Evolutionary conservation across 1,139 yeast species (phyloP).

Genomic region (Lodderomyces margitis): DNA sequence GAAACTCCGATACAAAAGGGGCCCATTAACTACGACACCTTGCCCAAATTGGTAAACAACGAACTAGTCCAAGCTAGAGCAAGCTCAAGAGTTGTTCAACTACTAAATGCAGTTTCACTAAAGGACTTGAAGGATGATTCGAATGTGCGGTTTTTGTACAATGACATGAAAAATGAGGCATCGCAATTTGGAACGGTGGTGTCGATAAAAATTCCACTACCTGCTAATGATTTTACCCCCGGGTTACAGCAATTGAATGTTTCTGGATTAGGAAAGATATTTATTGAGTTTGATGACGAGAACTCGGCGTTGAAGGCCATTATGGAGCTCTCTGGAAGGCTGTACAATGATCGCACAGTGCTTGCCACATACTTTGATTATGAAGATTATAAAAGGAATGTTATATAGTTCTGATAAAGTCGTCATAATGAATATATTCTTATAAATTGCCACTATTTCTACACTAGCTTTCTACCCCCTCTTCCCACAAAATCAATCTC

Average conservation of each 20-base stretch:
- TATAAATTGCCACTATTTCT: too few species aligned
- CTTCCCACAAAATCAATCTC: too few species aligned
- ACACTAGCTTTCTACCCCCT: too few species aligned
- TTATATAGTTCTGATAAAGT: constrained; percentile 15
- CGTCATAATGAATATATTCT: background rate
- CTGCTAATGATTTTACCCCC: constrained; percentile 49
- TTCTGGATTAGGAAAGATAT: constrained; percentile 72
- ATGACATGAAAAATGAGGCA: constrained; percentile 47
- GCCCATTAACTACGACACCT: constrained; percentile 30
- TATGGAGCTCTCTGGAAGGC: constrained; percentile 62
- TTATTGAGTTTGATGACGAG: constrained; percentile 57
- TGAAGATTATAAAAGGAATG: constrained; percentile 46
- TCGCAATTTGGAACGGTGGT: constrained; percentile 51
- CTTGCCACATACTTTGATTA: constrained; percentile 64
- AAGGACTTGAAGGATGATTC: constrained; percentile 58
- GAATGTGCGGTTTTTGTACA: constrained; percentile 44
- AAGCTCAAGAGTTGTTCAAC: constrained; percentile 56
- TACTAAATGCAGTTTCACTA: constrained; percentile 64
- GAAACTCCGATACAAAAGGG: constrained; percentile 37
- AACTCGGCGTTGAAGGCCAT: constrained; percentile 59
- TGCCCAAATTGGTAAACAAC: constrained; percentile 34
- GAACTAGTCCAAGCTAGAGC: constrained; percentile 36
- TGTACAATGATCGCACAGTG: constrained; percentile 68
- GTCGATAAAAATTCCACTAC: constrained; percentile 64
- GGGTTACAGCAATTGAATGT: constrained; percentile 44